Conservation (phyloP, 768 basidiomycete genomes). For the Mycena venus region DNA sequence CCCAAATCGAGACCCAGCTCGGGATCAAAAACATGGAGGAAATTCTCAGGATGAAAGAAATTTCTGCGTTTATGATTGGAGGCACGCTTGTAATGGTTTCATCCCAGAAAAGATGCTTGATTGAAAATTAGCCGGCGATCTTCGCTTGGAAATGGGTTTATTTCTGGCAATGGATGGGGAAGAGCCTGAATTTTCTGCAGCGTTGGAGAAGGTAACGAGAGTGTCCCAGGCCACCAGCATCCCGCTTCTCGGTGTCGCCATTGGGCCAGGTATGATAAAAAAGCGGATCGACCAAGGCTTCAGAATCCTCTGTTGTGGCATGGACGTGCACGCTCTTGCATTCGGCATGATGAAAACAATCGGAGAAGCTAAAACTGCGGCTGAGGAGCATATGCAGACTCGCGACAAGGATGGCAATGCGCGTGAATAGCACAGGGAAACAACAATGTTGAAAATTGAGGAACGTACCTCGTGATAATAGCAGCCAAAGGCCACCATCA, state of each 20-base stretch:
- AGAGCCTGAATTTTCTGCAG: slow-evolving; percentile 26
- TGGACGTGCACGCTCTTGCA: slow-evolving; percentile 16
- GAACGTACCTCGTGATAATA: too few relatives aligned
- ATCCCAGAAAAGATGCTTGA: neutral
- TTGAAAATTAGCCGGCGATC: slow-evolving; percentile 10
- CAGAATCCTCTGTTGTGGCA: neutral
- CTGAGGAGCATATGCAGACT: slow-evolving; percentile 22
- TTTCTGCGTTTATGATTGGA: slow-evolving; percentile 31
- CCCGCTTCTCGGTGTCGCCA: slow-evolving; percentile 14
- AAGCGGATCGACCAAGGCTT: slow-evolving; percentile 23
- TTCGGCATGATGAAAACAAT: slow-evolving; percentile 8
- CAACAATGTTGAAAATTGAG: too few relatives aligned
- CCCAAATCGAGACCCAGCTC: slow-evolving; percentile 58
- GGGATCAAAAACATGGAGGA: slow-evolving; percentile 78
- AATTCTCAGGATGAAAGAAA: slow-evolving; percentile 5
- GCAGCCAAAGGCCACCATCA: too few relatives aligned
- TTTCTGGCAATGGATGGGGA: slow-evolving; percentile 1
- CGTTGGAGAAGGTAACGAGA: slow-evolving; percentile 1
- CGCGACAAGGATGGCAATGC: too few relatives aligned
- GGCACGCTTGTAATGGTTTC: neutral
- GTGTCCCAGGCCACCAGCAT: neutral
- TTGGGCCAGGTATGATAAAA: slow-evolving; percentile 11
- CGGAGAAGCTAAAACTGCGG: neutral
- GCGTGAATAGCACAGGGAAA: too few relatives aligned
- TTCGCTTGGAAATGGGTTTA: slow-evolving; percentile 25